Evolutionary conservation across 1,284 basidiomycete species (phyloP).

Genomic region (Ceratorhiza oryzae-sativae): DNA sequence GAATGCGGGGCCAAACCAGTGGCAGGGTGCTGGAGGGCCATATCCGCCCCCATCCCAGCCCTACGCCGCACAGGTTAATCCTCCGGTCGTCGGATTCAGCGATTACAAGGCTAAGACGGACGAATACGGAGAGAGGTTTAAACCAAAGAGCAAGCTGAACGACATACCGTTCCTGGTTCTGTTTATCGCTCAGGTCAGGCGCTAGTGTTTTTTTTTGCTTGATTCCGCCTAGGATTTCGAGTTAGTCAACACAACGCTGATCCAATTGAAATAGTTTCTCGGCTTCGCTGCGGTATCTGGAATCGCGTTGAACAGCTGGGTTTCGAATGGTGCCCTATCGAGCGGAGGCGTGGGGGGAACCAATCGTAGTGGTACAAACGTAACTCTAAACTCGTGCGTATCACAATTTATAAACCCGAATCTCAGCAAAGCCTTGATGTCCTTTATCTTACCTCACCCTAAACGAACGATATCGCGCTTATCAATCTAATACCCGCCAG

Average conservation of each 20-base stretch:
- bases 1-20: constrained; percentile 36
- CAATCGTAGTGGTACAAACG: constrained; percentile 54
- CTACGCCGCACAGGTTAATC: constrained; percentile 26
- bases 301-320: constrained; percentile 68
- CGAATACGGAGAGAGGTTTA: constrained; percentile 34
- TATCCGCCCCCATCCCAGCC: constrained; percentile 35
- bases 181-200: constrained; percentile 68
- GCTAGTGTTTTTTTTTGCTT: constrained; percentile 36
- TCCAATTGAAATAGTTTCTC: constrained; percentile 56
- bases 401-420: not conserved
- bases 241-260: not conserved
- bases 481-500: constrained; percentile 42
- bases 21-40: constrained; percentile 31
- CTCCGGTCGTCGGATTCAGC: constrained; percentile 22
- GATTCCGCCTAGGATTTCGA: no score
- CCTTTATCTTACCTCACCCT: not conserved
- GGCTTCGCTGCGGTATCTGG: constrained; percentile 74
- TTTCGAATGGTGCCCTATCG: constrained; percentile 64
- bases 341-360: constrained; percentile 69
- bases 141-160: constrained; percentile 55
- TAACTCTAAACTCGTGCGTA: constrained; percentile 67
- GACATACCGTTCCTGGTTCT: constrained; percentile 75
- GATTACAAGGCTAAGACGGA: constrained; percentile 38
- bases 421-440: not conserved
- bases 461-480: constrained; percentile 46